A percentile compares a stretch with the other conserved stretches of the same genome.
These are phyloP conservation scores for Aspergillus piperis DNA, from an alignment of 2,329 filamentous ascomycete genomes.

Conservation along the genomic window DNA sequence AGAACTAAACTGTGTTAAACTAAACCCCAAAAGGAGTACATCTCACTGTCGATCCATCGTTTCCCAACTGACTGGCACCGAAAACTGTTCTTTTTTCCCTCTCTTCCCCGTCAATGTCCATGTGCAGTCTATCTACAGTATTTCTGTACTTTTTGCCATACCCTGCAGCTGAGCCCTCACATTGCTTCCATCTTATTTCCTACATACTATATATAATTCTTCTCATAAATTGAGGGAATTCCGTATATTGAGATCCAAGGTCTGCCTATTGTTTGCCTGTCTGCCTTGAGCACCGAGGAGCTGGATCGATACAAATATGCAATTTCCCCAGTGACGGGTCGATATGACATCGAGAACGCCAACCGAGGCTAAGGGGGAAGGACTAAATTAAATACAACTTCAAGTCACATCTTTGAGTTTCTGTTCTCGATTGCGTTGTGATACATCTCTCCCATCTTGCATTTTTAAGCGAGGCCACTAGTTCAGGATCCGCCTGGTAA, in stretches of 20 bases:
- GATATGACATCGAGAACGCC: constrained; percentile 6
- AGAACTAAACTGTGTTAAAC: too few relatives aligned
- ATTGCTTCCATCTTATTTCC: background rate
- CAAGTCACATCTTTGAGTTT: background rate
- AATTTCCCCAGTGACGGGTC: background rate
- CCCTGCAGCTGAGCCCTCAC: background rate
- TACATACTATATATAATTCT: too few relatives aligned
- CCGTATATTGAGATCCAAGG: background rate
- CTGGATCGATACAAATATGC: too few relatives aligned
- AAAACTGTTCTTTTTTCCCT: background rate
- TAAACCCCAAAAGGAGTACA: too few relatives aligned
- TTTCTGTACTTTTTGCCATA: background rate
- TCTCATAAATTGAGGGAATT: too few relatives aligned
- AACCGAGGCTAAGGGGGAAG: background rate
- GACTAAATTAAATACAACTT: background rate
- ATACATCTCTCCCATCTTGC: background rate
- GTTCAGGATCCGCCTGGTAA: background rate
- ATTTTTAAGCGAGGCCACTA: background rate
- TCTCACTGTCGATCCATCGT: background rate
- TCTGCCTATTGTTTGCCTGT: background rate
- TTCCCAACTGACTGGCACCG: background rate
- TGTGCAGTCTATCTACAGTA: background rate
- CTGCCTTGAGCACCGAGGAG: background rate
- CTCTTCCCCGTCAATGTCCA: background rate
- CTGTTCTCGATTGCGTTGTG: background rate